These are phyloP conservation scores for Wickerhamomyces tratensis DNA, from an alignment of 805 yeast genomes.

Conservation along the genomic window DNA sequence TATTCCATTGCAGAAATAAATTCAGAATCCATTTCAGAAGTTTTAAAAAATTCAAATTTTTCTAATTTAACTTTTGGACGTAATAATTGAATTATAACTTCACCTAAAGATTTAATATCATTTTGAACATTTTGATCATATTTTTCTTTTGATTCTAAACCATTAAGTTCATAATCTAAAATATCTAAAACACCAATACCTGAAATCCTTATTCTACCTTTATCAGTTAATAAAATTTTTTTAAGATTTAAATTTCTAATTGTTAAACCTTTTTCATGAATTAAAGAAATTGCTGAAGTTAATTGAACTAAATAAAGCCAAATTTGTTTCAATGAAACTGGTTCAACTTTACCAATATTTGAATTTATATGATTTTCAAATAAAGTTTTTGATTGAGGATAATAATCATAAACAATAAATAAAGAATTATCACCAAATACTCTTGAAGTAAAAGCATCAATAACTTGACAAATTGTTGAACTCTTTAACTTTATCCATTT, in stretches of 20 bases:
- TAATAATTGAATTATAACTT: constrained; percentile 44
- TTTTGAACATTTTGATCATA: constrained; percentile 30
- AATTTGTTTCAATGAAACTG: constrained; percentile 50
- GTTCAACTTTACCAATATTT: constrained; percentile 29
- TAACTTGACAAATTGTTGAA: constrained; percentile 55
- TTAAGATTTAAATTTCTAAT: constrained; percentile 55
- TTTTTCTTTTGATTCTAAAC: constrained; percentile 7
- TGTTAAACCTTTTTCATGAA: constrained; percentile 57
- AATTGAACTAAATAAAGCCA: constrained; percentile 78
- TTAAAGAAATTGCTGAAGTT: constrained; percentile 52
- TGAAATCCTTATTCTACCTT: constrained; percentile 61
- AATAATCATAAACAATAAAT: constrained; percentile 75
- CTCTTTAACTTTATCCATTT: constrained; percentile 52
- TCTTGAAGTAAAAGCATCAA: constrained; percentile 80
- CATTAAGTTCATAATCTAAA: constrained; percentile 29
- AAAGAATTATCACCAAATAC: constrained; percentile 77
- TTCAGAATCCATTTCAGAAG: constrained; percentile 26
- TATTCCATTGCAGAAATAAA: constrained; percentile 36
- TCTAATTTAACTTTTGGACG: constrained; percentile 9
- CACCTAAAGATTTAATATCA: constrained; percentile 56
- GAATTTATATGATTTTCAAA: constrained; percentile 55
- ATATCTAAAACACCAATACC: constrained; percentile 69
- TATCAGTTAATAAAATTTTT: constrained; percentile 65
- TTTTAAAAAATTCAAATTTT: constrained; percentile 3
- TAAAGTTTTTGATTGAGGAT: constrained; percentile 66